Evolutionary conservation across 2,329 filamentous ascomycete species (phyloP).

Genomic region (Claviceps spartinae): DNA sequence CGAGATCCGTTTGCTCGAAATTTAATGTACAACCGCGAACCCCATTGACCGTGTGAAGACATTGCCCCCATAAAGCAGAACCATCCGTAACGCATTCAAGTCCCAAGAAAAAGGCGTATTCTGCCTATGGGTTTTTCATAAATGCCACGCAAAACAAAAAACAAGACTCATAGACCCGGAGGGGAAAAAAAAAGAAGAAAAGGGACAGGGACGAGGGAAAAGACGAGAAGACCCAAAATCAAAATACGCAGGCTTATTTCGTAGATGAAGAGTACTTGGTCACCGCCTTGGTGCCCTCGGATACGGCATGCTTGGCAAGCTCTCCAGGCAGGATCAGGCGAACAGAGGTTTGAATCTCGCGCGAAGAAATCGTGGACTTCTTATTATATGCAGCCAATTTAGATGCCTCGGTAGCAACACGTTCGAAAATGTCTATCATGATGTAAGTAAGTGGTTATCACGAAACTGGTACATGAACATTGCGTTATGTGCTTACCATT

Average conservation of each 20-base stretch:
- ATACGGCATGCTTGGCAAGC: slow-evolving; percentile 98
- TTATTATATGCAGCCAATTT: slow-evolving; percentile 99
- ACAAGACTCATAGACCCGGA: not conserved
- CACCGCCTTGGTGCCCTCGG: slow-evolving; percentile 98
- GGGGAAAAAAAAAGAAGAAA: not conserved
- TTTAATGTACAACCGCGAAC: slow-evolving; percentile 63
- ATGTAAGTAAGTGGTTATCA: too few relatives aligned
- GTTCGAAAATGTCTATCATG: slow-evolving; percentile 84
- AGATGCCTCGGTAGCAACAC: slow-evolving; percentile 93
- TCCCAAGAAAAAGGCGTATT: slow-evolving; percentile 26
- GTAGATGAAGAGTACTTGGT: slow-evolving; percentile 99
- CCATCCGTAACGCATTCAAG: slow-evolving; percentile 67
- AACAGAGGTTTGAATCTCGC: slow-evolving; percentile 98
- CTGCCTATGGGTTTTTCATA: slow-evolving; percentile 36
- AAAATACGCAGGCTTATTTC: slow-evolving; percentile 62
- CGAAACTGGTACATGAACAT: too few relatives aligned
- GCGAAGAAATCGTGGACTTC: slow-evolving; percentile 99
- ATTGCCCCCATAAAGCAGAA: slow-evolving; percentile 53
- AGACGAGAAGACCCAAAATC: slow-evolving; percentile 33
- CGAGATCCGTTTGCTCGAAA: slow-evolving; percentile 48
- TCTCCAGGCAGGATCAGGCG: slow-evolving; percentile 96
- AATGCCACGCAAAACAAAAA: slow-evolving; percentile 35
- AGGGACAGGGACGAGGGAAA: slow-evolving; percentile 8
- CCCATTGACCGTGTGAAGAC: slow-evolving; percentile 56
- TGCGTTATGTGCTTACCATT: slow-evolving; percentile 52